Evolutionary conservation across 306 rosid genomes (phyloP), one percentile per base, ranked within the genome.

Genomic region (Corylus americana): DNA sequence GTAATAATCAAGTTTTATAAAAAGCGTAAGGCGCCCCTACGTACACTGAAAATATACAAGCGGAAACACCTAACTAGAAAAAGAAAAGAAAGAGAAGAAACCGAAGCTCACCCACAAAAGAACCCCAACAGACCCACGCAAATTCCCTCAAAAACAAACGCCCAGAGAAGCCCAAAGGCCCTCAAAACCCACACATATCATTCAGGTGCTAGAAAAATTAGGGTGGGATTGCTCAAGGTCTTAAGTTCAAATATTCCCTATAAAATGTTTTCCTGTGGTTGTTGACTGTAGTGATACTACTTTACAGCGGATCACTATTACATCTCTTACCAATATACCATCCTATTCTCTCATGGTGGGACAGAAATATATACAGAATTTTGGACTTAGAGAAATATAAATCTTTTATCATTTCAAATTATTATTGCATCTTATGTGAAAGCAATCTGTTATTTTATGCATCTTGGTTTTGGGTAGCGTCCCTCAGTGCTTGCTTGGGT

Each of bases 401-500:
- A 16, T 67, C 14, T 67, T 42, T 67, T 67, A 4, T 39, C 72
- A 42, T 47, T 39, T 67, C 31, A 67, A 22, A 67, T 2, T 42
- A 39, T 42, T 67, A 4, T 67, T 17, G 72, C 13, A 39, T 67
- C 16, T 67, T 1, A 67, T 20, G n/a, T 67, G 2, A 31, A 67
- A 18, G 51, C 51, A 67, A 42, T 39, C 50, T 67, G 29, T 2
- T 67, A 18, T 42, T 85, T 71, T 78, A 47, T 85, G 67, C 80
- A 73, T 61, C 76, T 54, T 76, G 37, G 27, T 74, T 10, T 45
- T 25, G 31, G 77, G 54, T 27, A 35, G 13, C 55, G 44, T 81
- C 20, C 68, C 73, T 48, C 49, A 35, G 8, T 0, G 75, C 35
- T n/a, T 49, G 75, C 64, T 84, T 58, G 78, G 69, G 59, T 53